Conservation (phyloP, 2,329 filamentous ascomycete species). For the Cercospora nicotianae region DNA sequence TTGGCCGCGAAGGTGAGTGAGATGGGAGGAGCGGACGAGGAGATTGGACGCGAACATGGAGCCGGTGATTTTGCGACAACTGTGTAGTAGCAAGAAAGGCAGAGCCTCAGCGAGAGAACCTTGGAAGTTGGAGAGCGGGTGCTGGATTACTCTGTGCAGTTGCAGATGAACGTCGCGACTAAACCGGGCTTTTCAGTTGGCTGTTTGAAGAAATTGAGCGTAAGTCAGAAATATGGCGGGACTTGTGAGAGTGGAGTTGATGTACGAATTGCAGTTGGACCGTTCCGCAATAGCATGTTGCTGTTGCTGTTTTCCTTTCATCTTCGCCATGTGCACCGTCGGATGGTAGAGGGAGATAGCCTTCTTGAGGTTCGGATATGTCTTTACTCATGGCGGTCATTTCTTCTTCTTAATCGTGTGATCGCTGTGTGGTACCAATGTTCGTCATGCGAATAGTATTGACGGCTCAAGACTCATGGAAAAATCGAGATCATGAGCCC, state of each 20-base stretch:
- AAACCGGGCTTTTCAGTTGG: not conserved
- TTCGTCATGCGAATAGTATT: not conserved
- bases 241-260: not conserved
- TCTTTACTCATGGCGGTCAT: not conserved
- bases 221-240: no score
- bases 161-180: not conserved
- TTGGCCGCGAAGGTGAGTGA: no score
- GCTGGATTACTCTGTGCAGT: not conserved
- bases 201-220: not conserved
- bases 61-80: no score
- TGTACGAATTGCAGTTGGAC: not conserved
- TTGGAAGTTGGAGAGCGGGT: not conserved
- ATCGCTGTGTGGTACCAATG: not conserved
- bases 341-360: not conserved
- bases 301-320: not conserved
- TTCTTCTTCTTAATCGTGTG: not conserved
- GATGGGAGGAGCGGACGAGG: no score
- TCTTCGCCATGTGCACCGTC: not conserved
- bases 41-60: no score
- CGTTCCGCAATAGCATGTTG: not conserved
- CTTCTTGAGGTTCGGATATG: not conserved
- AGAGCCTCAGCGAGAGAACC: no score
- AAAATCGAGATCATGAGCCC: not conserved
- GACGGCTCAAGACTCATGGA: not conserved
- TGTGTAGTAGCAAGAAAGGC: no score